Evolutionary conservation across 768 basidiomycete species (phyloP).

Genomic region (Pisolithus marmoratus): DNA sequence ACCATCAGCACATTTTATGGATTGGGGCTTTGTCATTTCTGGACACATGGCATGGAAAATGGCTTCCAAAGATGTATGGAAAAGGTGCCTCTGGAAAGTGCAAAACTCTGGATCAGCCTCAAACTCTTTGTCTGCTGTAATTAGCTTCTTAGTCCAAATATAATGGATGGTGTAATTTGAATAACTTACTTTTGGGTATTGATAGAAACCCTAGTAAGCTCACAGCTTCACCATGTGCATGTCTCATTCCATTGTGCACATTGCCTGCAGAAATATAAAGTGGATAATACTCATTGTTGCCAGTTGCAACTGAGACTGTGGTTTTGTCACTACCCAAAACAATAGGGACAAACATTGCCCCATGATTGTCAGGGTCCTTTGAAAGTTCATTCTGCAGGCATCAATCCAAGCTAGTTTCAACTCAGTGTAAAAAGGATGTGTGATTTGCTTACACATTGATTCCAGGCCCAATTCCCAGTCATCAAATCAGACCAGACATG

Average conservation of each 20-base stretch:
- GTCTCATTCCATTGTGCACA: slow-evolving; percentile 10
- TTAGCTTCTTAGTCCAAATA: too few species aligned
- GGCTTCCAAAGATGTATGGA: slow-evolving; percentile 23
- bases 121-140: slow-evolving; percentile 2
- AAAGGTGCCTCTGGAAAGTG: slow-evolving; percentile 24
- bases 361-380: slow-evolving; percentile 9
- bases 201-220: slow-evolving; percentile 10
- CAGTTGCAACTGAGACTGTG: slow-evolving; percentile 19
- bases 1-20: slow-evolving; percentile 25
- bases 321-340: slow-evolving; percentile 22
- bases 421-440: too few species aligned
- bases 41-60: slow-evolving; percentile 20
- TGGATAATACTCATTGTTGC: slow-evolving; percentile 17
- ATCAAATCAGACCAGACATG: neutral
- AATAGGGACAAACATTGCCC: slow-evolving; percentile 12
- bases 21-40: slow-evolving; percentile 22
- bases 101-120: slow-evolving; percentile 14
- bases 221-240: slow-evolving; percentile 5
- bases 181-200: slow-evolving; percentile 10
- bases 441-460: slow-evolving; percentile 10
- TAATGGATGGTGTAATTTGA: too few species aligned
- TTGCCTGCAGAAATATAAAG: slow-evolving; percentile 15
- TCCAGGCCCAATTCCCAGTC: neutral
- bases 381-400: neutral
- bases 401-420: too few species aligned